Conservation (phyloP, 495 filamentous ascomycete genomes). For the Annulohypoxylon nitens region DNA sequence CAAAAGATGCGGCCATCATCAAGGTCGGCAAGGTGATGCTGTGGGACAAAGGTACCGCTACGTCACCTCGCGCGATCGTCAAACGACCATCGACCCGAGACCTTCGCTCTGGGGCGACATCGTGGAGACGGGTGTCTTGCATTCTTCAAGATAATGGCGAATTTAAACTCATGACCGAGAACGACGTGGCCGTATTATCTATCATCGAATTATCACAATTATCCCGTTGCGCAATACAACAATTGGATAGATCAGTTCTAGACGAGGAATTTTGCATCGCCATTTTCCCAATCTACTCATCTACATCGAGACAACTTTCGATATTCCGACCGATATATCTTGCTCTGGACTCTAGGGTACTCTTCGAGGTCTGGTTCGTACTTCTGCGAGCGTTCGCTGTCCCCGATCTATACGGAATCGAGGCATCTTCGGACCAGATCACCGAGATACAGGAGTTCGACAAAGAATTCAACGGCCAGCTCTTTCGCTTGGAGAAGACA, state of each 20-base stretch:
- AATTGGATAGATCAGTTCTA: constrained; percentile 89
- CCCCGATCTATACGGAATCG: constrained; percentile 85
- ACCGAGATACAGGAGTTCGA: constrained; percentile 58
- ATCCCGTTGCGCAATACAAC: constrained; percentile 88
- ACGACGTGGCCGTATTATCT: constrained; percentile 80
- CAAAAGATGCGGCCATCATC: constrained; percentile 88
- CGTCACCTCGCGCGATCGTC: constrained; percentile 66
- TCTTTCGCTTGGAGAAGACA: constrained; percentile 72
- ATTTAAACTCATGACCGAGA: constrained; percentile 89
- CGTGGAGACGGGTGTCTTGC: constrained; percentile 91
- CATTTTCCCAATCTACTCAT: constrained; percentile 85
- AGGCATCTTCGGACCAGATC: constrained; percentile 53
- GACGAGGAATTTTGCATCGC: constrained; percentile 95
- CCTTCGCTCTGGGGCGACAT: constrained; percentile 54
- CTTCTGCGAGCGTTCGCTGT: constrained; percentile 92
- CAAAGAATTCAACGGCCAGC: constrained; percentile 57
- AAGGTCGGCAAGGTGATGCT: constrained; percentile 95
- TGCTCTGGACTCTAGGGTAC: constrained; percentile 83
- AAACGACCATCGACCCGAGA: constrained; percentile 63
- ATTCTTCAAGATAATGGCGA: constrained; percentile 95
- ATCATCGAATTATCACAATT: constrained; percentile 91
- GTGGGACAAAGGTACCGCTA: constrained; percentile 79
- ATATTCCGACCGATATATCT: constrained; percentile 84
- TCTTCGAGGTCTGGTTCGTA: constrained; percentile 98
- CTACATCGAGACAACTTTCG: constrained; percentile 71